These are phyloP conservation scores for Aphanomyces cochlioides DNA, from an alignment of 352 stramenopile species.

Conservation along the genomic window DNA sequence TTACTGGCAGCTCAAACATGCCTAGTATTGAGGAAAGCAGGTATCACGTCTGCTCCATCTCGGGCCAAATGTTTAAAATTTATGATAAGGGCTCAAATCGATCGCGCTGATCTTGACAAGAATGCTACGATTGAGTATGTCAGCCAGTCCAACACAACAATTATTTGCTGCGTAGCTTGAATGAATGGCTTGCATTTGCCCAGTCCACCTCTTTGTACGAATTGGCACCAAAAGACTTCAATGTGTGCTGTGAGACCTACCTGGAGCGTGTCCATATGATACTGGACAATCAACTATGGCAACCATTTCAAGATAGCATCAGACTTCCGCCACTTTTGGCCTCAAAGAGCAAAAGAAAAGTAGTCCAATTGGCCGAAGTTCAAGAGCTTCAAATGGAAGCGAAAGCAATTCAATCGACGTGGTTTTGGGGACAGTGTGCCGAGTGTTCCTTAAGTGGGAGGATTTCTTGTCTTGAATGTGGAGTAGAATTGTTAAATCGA, in stretches of 20 bases:
- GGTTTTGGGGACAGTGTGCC: constrained; percentile 1
- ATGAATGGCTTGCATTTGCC: constrained; percentile 7
- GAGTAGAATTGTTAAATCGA: not conserved
- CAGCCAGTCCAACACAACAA: no score
- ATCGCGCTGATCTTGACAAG: not conserved
- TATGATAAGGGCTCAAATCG: not conserved
- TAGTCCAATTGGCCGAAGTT: not conserved
- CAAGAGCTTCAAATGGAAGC: not conserved
- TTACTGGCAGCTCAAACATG: not conserved
- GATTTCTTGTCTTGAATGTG: constrained; percentile 3
- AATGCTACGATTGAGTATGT: not conserved
- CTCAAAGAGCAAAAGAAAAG: constrained; percentile 7
- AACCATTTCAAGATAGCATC: not conserved
- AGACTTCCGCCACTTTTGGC: not conserved
- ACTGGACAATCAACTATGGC: no score
- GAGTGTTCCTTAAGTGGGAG: not conserved
- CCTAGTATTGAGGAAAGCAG: not conserved
- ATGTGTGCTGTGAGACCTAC: not conserved
- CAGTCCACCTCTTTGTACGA: not conserved
- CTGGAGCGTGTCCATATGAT: not conserved
- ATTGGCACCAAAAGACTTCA: not conserved
- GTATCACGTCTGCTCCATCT: not conserved
- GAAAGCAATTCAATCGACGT: not conserved
- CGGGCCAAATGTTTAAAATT: not conserved
- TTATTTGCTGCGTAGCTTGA: not conserved